Evolutionary conservation across 176 grass and related monocot genomes (phyloP), one percentile per base, ranked within the genome.

Genomic region (Elaeis guineensis): DNA sequence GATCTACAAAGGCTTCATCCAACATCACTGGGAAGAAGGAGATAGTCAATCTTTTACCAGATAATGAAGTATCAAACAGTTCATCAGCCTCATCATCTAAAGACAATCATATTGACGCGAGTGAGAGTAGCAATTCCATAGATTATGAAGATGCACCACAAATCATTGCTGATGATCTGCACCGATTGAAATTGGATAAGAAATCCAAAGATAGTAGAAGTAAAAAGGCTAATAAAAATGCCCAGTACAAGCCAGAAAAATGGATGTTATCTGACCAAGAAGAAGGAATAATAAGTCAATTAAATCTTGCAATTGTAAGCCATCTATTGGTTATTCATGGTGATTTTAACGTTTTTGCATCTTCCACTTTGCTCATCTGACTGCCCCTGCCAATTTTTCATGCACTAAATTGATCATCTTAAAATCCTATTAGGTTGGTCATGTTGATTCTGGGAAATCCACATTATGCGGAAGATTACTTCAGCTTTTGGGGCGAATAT

Each of bases 381-480:
- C 14, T 44, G 35, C 35, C 9, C 2, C 1, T 44, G 35, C 2
- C 35, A 44, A 44, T 44, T 44, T 39, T 44, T 44, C 9, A 44
- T 44, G 35, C 58, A 50, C 11, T 61, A 16, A 18, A 19, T 19
- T 17, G 32, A 61, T 26, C 3, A 19, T 30, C 19, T 19, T 22
- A 8, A 64, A 6, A 21, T 51, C 71, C 23, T 76, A 30, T 65
- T 68, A 97, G 92, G 87, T 91, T 66, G 92, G 92, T 55, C 92
- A 91, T 67, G 80, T 97, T 15, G 92, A 97, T 69, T 91, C 83
- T 74, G 92, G 87, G 26, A 97, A 96, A 85, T 96, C 92, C 59
- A 90, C 86, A 44, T 80, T 91, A 77, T 90, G 80, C 59, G 83
- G 83, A 49, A 80, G 78, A 58, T 77, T 96, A 55, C 72, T 87